Evolutionary conservation across 2,329 filamentous ascomycete genomes (phyloP), one percentile per base, ranked within the genome.

Genomic region (Chaetomium sp.): DNA sequence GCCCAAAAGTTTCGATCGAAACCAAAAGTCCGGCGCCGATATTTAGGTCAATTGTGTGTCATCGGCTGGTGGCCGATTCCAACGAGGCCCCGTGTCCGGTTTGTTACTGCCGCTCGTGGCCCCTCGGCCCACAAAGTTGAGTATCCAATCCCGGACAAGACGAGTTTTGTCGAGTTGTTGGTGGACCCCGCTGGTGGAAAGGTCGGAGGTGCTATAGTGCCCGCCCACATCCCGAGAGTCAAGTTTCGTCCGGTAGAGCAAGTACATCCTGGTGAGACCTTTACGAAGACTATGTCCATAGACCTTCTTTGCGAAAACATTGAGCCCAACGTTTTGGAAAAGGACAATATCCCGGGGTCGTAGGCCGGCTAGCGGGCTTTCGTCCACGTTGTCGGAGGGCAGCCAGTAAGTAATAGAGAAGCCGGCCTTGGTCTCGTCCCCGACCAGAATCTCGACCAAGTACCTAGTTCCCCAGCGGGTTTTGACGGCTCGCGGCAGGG

Each of bases 321-420:
- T 82, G 51, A 97, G 75, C 0, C 87, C 90, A 6, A 96, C 84
- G 64, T 92, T 91, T 55, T 85, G 84, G 57, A 96, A 68, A 11
- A 96, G 76, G 5, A 97, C 76, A 1, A 96, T 81, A 66, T 97
- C 90, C 63, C 87, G 86, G 0, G 83, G 73, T 46, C 85, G 78
- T 36, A 95, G 71, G 0, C 67, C 70, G 1, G 72, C 68, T 8
- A 79, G 64, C 2, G 65, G 61, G 35, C 67, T 67, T 9, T 58
- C 48, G 11, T 52, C 54, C 3, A 70, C 57, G 74, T 69, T 42
- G 64, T 74, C 61, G 3, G 53, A 60, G 4, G 78, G 72, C 1
- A 95, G 74, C 92, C 92, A 97, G 68, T 95, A 90, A 2, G 87
- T 91, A 54, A 96, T 77, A 34, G 79, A 82, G 71, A 96, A 95